Evolutionary conservation across 1,284 basidiomycete genomes (phyloP).

Genomic region (Trichosporon sp.): DNA sequence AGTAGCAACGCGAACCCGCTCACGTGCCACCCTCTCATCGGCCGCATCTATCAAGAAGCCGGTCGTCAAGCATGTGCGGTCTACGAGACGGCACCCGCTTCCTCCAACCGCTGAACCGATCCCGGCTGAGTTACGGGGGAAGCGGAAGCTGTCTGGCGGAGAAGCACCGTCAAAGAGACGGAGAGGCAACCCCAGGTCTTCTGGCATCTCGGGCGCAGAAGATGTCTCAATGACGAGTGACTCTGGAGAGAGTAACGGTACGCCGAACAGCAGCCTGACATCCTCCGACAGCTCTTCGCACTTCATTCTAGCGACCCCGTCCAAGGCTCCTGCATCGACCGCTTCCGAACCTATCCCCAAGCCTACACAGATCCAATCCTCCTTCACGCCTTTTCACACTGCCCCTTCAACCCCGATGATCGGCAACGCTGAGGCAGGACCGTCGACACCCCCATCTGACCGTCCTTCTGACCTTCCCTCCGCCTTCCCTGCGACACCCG

Average conservation of each 20-base stretch:
- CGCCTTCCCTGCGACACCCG: neutral
- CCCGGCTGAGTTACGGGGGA: slow-evolving; percentile 6
- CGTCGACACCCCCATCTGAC: neutral
- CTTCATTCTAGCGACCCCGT: neutral
- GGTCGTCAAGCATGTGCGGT: slow-evolving; percentile 16
- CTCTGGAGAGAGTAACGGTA: neutral
- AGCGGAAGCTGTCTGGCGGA: slow-evolving; percentile 9
- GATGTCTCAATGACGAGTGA: slow-evolving; percentile 7
- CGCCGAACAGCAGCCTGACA: neutral
- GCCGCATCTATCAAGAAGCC: slow-evolving; percentile 4
- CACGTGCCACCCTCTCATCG: slow-evolving; percentile 17
- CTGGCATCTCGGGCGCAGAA: neutral
- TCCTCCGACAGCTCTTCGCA: neutral
- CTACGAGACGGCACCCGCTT: slow-evolving; percentile 1
- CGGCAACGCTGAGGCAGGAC: neutral
- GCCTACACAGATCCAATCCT: neutral
- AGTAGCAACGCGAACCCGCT: slow-evolving; percentile 25
- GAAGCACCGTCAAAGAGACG: slow-evolving; percentile 11
- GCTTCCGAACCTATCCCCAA: neutral
- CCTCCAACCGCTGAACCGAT: neutral
- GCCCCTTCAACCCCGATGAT: neutral
- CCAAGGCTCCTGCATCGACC: neutral
- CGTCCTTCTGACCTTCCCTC: neutral
- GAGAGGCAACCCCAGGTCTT: neutral
- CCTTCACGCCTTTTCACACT: neutral